Base-by-base conservation (phyloP, 2,329 filamentous ascomycete genomes). In the Alternaria solani region DNA sequence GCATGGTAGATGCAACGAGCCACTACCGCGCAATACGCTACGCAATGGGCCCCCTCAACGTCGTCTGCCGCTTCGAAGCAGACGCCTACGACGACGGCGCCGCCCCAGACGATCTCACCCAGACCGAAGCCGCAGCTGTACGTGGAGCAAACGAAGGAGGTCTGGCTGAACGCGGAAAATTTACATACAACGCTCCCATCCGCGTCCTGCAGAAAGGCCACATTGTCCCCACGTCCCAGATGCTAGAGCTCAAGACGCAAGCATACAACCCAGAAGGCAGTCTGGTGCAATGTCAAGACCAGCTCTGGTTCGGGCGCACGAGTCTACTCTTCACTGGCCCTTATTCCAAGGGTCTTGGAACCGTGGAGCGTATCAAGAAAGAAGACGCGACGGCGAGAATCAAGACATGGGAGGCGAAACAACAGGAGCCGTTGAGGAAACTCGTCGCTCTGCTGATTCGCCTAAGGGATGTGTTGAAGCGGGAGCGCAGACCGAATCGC, bases 271-370 rank as follows among this genome's bases (percentile, higher is more conserved):
- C 61, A 4, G 61, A 65, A 4, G 46, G 51, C 2, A 38, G 36
- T 1, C 42, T 36, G 0, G 67, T 69, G 2, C 18, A 41, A 16
- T 74, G 73, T 42, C 63, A 65, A 47, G 73, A 75, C 34, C 72
- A 75, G 32, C 65, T 75, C 9, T 75, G 73, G 73, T 75, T 75
- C 53, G 73, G 73, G 2, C 71, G 73, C 11, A 75, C 73, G 0
- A 56, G 62, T 18, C 60, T 72, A 18, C 53, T 75, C 1, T 68
- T 70, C 59, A 72, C 67, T 0, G 71, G 66, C 0, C 63, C 60
- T 3, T 74, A 72, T 34, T 49, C 65, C 12, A 42, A 41, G 11
- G 62, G 49, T 5, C 66, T 65, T 0, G 64, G 70, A 1, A 57
- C 55, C 11, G 51, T 70, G 3, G 36, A 52, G 11, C 57, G 55